Base-by-base conservation (phyloP, 768 basidiomycete genomes). In the Trametes elegans region DNA sequence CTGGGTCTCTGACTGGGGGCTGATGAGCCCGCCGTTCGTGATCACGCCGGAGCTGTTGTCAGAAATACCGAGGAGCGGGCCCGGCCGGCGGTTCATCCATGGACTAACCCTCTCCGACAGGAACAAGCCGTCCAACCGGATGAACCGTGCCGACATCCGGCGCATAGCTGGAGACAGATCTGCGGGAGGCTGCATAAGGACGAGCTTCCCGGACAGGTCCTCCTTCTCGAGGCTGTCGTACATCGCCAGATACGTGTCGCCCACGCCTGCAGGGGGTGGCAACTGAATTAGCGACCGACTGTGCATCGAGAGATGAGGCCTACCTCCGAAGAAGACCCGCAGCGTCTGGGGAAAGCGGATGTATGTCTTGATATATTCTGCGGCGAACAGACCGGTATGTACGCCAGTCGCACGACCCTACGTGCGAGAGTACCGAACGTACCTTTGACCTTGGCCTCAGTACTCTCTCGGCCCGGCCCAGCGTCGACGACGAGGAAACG, bases 401-500 rank as follows among this genome's bases (percentile, higher is more conserved):
- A 16, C 38, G 24, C 42, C 16, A 26, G 23, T 31, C n/a, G 14
- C 14, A 24, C 21, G 44, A n/a, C 10, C n/a, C 34, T 53, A 51
- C 50, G 28, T 34, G 40, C 27, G 9, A 53, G 38, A 47, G 7
- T 26, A 9, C 21, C 26, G 9, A n/a, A 47, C 62, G 38, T 38
- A 87, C 90, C 90, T 76, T 80, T 81, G 54, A 92, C 83, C 69
- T 90, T 92, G 21, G 75, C 71, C 64, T 84, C 84, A 5, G 79
- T 73, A 26, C 77, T 76, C 40, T 88, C 86, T 58, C 79, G 82
- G 50, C 77, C 76, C 49, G 76, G 75, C 23, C 88, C 87, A 41
- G 84, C 84, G 66, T 91, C 90, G 48, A 88, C 79, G 58, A 84
- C 68, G 29, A 76, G 73, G 70, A 90, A 90, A 38, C 87, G 79